Base-by-base conservation (phyloP, 2,329 filamentous ascomycete genomes). In the Diatrype stigma region DNA sequence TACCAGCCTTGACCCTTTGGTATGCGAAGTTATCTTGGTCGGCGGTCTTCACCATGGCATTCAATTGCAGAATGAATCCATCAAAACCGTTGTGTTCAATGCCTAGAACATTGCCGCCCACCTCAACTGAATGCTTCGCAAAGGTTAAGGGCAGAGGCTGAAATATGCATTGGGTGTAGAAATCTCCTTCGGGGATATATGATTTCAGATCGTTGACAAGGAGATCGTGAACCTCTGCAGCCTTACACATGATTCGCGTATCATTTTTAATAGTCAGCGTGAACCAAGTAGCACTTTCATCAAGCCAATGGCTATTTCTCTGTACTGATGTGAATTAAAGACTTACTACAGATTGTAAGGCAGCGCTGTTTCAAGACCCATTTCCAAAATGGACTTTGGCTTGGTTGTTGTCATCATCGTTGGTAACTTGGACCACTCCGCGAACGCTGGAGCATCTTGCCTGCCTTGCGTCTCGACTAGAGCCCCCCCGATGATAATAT, bases 231-330 rank as follows among this genome's bases (percentile, higher is more conserved):
- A 56, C 47, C 11, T 54, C 50, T 0, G 40, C 28, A 1, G 54
- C 54, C 28, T 58, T 55, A 2, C 3, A 4, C 10, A 58, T 45
- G 21, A 57, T 56, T 1, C 42, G 21, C 1, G 10, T n/a, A 38
- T 56, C 54, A 30, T 56, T 58, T 35, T 56, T 56, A 40, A 60
- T 30, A 11, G 47, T 50, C 1, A 48, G 10, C 1, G 55, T 59
- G 28, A 54, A 57, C 55, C 51, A 59, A 8, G 38, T 49, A 30
- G 40, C 22, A 26, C 55, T 57, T 40, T 19, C 10, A 11, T 40
- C n/a, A 19, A 38, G n/a, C 3, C n/a, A 38, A n/a, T 35, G 12
- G 12, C 10, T 16, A 16, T 35, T 5, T 35, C 34, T 35, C 12
- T 14, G 34, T 35, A n/a, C 5, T 12, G 35, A 49, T 42, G n/a